These are phyloP conservation scores for Sanghuangporus baumii DNA, from an alignment of 1,284 basidiomycete genomes.

Conservation along the genomic window DNA sequence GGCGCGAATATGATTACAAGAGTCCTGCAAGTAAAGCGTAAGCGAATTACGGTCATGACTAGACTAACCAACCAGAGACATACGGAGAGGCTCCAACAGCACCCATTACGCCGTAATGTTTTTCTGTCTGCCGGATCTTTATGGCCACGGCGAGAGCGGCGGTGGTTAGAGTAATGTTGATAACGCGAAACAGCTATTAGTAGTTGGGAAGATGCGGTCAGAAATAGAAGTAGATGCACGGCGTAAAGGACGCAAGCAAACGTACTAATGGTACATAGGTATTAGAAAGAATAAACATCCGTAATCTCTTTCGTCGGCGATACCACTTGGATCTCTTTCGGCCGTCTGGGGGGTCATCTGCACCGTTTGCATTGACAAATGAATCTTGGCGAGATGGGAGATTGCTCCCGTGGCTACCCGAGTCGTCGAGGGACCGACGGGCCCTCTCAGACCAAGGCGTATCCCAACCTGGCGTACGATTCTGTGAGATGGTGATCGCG, in stretches of 20 bases:
- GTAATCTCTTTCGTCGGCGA: slow-evolving; percentile 46
- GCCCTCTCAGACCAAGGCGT: slow-evolving; percentile 55
- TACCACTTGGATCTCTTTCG: slow-evolving; percentile 30
- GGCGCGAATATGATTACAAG: slow-evolving; percentile 86
- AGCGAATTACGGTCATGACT: neutral
- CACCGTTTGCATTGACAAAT: slow-evolving; percentile 30
- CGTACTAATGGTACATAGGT: slow-evolving; percentile 71
- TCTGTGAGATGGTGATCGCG: slow-evolving; percentile 48
- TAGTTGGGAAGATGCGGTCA: slow-evolving; percentile 17
- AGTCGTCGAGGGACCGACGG: slow-evolving; percentile 22
- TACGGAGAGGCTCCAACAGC: slow-evolving; percentile 79
- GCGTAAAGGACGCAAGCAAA: slow-evolving; percentile 11
- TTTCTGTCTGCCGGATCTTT: slow-evolving; percentile 61
- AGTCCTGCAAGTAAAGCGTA: slow-evolving; percentile 42
- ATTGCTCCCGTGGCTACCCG: slow-evolving; percentile 1
- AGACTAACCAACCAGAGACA: slow-evolving; percentile 28
- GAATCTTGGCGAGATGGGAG: slow-evolving; percentile 24
- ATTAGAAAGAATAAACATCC: slow-evolving; percentile 64
- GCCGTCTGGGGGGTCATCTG: slow-evolving; percentile 32
- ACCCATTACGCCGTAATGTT: slow-evolving; percentile 47
- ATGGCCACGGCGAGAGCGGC: slow-evolving; percentile 78
- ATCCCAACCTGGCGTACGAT: slow-evolving; percentile 58
- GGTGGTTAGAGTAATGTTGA: slow-evolving; percentile 80
- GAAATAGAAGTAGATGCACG: slow-evolving; percentile 12
- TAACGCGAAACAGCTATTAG: slow-evolving; percentile 71